Evolutionary conservation across 2,329 filamentous ascomycete species (phyloP).

Genomic region (Botrytis sinoallii): DNA sequence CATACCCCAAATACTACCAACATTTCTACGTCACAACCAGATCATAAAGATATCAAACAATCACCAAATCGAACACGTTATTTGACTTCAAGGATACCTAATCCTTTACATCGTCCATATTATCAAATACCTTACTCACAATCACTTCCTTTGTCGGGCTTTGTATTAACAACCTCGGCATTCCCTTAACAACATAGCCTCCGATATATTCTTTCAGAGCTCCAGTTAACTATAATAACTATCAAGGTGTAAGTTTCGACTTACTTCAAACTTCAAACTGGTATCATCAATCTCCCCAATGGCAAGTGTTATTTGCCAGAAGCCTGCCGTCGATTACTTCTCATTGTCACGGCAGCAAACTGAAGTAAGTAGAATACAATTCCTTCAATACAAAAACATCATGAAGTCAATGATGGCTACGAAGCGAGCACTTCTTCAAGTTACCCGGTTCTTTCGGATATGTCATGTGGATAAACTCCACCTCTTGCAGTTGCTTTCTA

Average conservation of each 20-base stretch:
- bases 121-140: slow-evolving; percentile 10
- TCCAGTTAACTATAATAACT: not conserved
- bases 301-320: slow-evolving; percentile 24
- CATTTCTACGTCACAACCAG: slow-evolving; percentile 15
- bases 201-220: slow-evolving; percentile 11
- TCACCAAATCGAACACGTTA: not conserved
- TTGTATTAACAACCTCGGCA: slow-evolving; percentile 14
- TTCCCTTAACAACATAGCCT: not conserved
- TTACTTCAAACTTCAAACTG: slow-evolving; percentile 2
- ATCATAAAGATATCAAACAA: slow-evolving; percentile 16
- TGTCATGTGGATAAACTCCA: slow-evolving; percentile 4
- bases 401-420: not conserved
- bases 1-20: slow-evolving; percentile 7
- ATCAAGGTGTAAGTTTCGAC: slow-evolving; percentile 20
- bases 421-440: not conserved
- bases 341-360: slow-evolving; percentile 23
- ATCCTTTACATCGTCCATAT: not conserved
- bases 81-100: not conserved
- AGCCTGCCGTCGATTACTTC: slow-evolving; percentile 27
- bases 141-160: slow-evolving; percentile 16
- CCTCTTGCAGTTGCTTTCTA: not conserved
- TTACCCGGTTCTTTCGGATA: not conserved
- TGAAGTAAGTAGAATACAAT: slow-evolving; percentile 25
- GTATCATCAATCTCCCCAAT: slow-evolving; percentile 19
- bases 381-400: not conserved